Base-by-base conservation (phyloP, 148 eudicot species). In the Gaultheria prostrata region DNA sequence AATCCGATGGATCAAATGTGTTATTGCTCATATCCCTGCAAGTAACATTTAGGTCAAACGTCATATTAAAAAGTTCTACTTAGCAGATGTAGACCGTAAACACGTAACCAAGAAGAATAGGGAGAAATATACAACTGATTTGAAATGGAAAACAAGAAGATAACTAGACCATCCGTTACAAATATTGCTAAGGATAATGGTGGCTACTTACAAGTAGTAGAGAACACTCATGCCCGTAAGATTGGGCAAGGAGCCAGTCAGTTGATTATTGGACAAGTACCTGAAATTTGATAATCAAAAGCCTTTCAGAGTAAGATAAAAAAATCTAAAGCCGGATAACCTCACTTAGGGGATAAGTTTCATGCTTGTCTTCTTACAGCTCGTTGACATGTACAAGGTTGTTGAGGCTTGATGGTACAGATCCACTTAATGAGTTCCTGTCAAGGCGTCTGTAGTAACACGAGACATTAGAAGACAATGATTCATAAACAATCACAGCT, bases 11-110 rank as follows among this genome's bases (percentile, higher is more conserved):
- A 1, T 88, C 91, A 79, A 93, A 94, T 39, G 88, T 89, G 82
- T 93, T 94, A 83, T 94, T 94, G 89, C 96, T 94, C 88, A 94
- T 83, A 86, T 94, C 96, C 95, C 98, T 94, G 93, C 88, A 86
- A 84, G 54, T 59, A 74, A 73, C 3, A 77, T 49, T 70, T 63
- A 35, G 20, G 57, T 72, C 33, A 45, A 79, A 65, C 9, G n/a
- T 79, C 32, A 54, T 18, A 53, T 28, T 12, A 11, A 48, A 59
- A 57, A 61, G 30, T 54, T 50, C 35, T 5, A 7, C 72, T 30
- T 13, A 28, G 18, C 30, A 18, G 5, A 20, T 28, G 72, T 3
- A 32, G 76, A 30, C 2, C 2, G 45, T 48, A 33, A 48, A 26
- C 20, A 48, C 20, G 15, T 77, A 83, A 21, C 30, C n/a, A 67